phyloP scores from a whole-genome alignment of 129 eudicot genomes.

The Logfia minima region DNA sequence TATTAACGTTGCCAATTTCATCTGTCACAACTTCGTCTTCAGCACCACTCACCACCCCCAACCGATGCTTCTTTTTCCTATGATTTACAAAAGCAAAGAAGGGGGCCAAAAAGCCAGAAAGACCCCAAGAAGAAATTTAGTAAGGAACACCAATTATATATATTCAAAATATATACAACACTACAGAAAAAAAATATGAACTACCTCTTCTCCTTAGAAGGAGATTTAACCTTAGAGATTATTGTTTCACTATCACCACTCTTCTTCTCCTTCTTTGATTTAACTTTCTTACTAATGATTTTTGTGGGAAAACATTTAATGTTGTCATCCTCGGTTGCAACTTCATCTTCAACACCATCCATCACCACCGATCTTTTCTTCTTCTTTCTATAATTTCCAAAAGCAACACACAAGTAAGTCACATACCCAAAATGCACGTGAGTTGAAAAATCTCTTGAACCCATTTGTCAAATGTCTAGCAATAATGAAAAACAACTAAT shows the following conservation, averaged over 20 bases:
- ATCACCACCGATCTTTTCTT: conserved; percentile 37
- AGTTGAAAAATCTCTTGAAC: neutral
- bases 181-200: neutral
- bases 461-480: conserved; percentile 8
- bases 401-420: conserved; percentile 12
- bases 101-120: neutral
- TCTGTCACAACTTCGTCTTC: conserved; percentile 30
- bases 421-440: conserved; percentile 12
- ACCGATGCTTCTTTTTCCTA: conserved; percentile 55
- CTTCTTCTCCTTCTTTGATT: conserved; percentile 37
- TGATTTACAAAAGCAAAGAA: conserved; percentile 12
- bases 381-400: conserved; percentile 48
- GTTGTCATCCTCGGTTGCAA: conserved; percentile 27
- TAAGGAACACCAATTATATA: neutral
- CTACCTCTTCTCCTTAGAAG: conserved; percentile 44
- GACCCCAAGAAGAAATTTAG: neutral
- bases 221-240: conserved; percentile 23
- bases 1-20: conserved; percentile 29
- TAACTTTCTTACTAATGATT: conserved; percentile 26
- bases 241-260: conserved; percentile 33
- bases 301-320: conserved; percentile 31
- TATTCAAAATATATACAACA: neutral
- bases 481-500: conserved; percentile 1
- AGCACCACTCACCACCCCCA: conserved; percentile 30
- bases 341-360: conserved; percentile 33